A percentile compares a stretch with the other conserved stretches of the same genome.
Evolutionary conservation across 805 yeast genomes (phyloP).

Genomic region (Isabelozyma heimii): DNA sequence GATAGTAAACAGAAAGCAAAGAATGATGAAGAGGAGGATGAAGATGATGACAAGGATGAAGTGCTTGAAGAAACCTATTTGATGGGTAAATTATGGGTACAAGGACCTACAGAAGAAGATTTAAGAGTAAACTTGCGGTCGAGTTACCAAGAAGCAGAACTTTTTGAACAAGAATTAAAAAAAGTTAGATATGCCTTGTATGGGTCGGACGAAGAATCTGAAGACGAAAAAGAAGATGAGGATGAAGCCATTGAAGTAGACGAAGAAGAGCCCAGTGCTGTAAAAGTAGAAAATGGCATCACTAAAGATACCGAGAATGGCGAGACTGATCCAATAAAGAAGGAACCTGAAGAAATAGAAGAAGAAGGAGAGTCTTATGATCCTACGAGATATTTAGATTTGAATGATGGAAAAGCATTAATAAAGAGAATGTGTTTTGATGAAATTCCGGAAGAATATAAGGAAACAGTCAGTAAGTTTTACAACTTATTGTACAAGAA

Average conservation of each 20-base stretch:
- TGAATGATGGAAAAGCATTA: slow-evolving; percentile 4
- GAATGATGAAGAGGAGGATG: slow-evolving; percentile 23
- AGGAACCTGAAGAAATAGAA: slow-evolving; percentile 1
- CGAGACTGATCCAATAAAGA: not conserved
- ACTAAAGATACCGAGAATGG: not conserved
- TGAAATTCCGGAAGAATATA: slow-evolving; percentile 15
- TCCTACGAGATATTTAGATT: not conserved
- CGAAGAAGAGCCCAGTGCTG: slow-evolving; percentile 12
- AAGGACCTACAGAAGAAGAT: slow-evolving; percentile 71
- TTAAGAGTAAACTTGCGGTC: slow-evolving; percentile 19
- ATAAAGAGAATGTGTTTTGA: slow-evolving; percentile 22
- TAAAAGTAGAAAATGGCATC: slow-evolving; percentile 1
- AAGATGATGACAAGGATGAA: slow-evolving; percentile 45
- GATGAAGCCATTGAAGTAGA: slow-evolving; percentile 10
- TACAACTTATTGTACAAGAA: slow-evolving; percentile 2
- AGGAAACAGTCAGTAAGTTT: slow-evolving; percentile 22
- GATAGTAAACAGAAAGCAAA: slow-evolving; percentile 5
- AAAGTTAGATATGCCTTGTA: slow-evolving; percentile 20
- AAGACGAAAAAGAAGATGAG: slow-evolving; percentile 3
- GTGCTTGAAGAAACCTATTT: slow-evolving; percentile 56
- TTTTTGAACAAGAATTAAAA: slow-evolving; percentile 28
- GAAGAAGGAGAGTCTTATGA: not conserved
- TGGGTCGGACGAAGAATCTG: slow-evolving; percentile 12
- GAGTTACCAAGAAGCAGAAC: slow-evolving; percentile 10
- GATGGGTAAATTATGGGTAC: slow-evolving; percentile 87